Evolutionary conservation across 208 protist species (phyloP).

Genomic region (Leishmania gerbilli): DNA sequence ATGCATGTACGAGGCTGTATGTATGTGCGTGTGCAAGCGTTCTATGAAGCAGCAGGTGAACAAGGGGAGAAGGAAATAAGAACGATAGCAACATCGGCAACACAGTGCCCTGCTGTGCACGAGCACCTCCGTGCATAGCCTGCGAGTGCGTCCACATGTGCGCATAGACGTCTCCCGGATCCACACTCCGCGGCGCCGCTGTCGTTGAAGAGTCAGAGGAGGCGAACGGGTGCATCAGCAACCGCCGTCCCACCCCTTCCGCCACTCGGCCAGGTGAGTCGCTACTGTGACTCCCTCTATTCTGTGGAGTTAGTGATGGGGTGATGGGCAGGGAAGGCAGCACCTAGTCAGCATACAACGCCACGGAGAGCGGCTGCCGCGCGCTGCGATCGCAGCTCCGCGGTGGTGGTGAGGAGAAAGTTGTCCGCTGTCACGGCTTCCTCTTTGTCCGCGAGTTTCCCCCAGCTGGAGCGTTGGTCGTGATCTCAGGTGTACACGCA

Average conservation of each 20-base stretch:
- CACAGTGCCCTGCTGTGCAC: background rate
- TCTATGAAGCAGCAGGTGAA: background rate
- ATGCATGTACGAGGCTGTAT: background rate
- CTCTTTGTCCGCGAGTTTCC: background rate
- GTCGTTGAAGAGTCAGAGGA: too few relatives aligned
- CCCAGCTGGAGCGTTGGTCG: background rate
- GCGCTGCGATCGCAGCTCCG: background rate
- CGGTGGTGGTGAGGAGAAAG: background rate
- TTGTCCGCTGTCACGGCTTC: background rate
- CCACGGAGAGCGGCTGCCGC: conserved; percentile 3
- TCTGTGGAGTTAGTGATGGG: background rate
- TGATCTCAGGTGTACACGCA: background rate
- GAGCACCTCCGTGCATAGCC: background rate
- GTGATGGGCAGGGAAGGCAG: background rate
- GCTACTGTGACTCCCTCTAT: background rate
- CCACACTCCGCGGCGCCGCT: too few relatives aligned
- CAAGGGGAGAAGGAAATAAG: background rate
- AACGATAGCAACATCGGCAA: background rate
- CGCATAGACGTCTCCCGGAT: background rate
- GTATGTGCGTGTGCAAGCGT: background rate
- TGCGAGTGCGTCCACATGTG: background rate
- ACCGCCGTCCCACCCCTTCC: background rate
- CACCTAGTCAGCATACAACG: conserved; percentile 8
- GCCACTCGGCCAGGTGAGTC: background rate
- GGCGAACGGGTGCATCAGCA: background rate